A percentile compares a stretch with the other conserved stretches of the same genome.
Evolutionary conservation across 75 land plant genomes (phyloP).

Genomic region (Isoetes taiwanensis): DNA sequence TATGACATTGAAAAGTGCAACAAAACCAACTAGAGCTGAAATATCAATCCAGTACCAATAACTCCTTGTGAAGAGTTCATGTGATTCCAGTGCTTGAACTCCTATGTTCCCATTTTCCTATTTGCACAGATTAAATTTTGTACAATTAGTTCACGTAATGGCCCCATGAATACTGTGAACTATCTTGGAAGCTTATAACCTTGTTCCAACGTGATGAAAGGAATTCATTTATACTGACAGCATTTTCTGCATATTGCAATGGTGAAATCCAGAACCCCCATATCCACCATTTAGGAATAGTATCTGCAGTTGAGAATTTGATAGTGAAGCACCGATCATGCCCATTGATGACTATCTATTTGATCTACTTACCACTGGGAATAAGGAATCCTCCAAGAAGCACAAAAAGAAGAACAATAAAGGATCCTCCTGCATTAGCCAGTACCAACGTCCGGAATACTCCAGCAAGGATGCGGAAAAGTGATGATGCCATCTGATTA

Average conservation of each 20-base stretch:
- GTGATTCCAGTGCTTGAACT: conserved; percentile 20
- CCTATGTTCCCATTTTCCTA: too few relatives aligned
- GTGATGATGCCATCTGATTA: conserved; percentile 1
- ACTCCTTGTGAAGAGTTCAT: background rate
- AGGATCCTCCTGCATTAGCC: conserved; percentile 1
- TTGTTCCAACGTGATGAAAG: too few relatives aligned
- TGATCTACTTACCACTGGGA: background rate
- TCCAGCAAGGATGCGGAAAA: conserved; percentile 1
- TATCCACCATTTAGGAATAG: conserved; percentile 17
- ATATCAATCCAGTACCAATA: background rate
- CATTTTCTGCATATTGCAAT: conserved; percentile 30
- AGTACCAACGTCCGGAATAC: background rate
- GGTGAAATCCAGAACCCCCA: conserved; percentile 37
- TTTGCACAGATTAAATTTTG: background rate
- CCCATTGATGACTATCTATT: background rate
- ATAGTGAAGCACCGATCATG: background rate
- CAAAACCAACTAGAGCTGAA: background rate
- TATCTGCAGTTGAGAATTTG: too few relatives aligned
- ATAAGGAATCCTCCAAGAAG: background rate
- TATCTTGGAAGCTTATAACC: too few relatives aligned
- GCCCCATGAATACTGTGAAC: too few relatives aligned
- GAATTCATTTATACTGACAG: background rate
- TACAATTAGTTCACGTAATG: background rate
- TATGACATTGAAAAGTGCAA: background rate
- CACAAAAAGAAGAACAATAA: conserved; percentile 1